Base-by-base conservation (phyloP, 768 basidiomycete genomes). In the Mycena rebaudengoi region DNA sequence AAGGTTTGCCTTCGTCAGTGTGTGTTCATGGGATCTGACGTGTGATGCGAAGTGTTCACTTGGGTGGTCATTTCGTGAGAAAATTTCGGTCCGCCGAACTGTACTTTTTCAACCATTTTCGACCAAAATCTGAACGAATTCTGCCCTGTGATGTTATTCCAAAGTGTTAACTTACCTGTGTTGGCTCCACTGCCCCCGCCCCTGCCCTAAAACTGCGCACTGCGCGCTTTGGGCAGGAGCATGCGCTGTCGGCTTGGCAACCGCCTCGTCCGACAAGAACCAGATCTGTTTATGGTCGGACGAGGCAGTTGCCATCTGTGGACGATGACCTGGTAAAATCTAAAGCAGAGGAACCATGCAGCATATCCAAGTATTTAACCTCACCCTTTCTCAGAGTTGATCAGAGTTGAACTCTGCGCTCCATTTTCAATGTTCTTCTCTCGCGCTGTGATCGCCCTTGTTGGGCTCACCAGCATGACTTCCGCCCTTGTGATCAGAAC, bases 341-440 rank as follows among this genome's bases (percentile, higher is more conserved):
- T n/a, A 56, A 56, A 56, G 13, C 29, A 43, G n/a, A n/a, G 40
- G 30, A 30, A 43, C 40, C 41, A 18, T 33, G 55, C 43, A 26
- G 21, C 29, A 23, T 56, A 46, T 56, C n/a, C 40, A 6, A 33
- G 10, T 45, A 26, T 32, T 52, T 40, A 43, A 43, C 21, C 25
- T 46, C 40, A 44, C 32, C 29, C 55, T 46, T 56, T 56, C 44
- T 56, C 55, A 55, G 55, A 56, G 55, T 56, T 56, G 55, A 56
- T n/a, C n/a, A n/a, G n/a, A n/a, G 26, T 44, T 56, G 41, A 41
- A 7, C 21, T 35, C 53, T 35, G 23, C 33, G 4, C 18, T 26
- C 16, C 18, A 51, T 20, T 43, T 56, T 40, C 29, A 56, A 56
- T 56, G 55, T 28, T 56, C 25, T 45, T 44, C 54, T 56, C 32